A percentile compares a stretch with the other conserved stretches of the same genome.
Conservation (phyloP, 1,284 basidiomycete genomes). For the Ceratobasidium theobromae region DNA sequence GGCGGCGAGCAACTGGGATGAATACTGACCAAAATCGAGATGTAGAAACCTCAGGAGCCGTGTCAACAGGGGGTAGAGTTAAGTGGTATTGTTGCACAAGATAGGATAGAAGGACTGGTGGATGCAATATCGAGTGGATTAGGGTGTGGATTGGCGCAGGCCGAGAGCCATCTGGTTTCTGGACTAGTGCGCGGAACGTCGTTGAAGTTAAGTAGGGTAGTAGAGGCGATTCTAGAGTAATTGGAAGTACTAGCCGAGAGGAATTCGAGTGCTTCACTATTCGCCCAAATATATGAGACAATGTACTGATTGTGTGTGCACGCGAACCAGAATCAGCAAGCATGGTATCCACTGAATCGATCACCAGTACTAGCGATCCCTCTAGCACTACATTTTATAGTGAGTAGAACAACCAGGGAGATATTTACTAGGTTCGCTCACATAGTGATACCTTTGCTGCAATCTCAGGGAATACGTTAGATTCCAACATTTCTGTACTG, state of each 20-base stretch:
- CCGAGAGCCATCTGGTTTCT: neutral
- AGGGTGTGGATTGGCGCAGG: conserved; percentile 52
- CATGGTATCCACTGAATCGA: conserved; percentile 42
- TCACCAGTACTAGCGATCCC: neutral
- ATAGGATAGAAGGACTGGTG: conserved; percentile 61
- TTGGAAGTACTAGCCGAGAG: conserved; percentile 67
- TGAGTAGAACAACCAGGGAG: neutral
- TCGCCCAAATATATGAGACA: conserved; percentile 10
- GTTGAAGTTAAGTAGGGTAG: conserved; percentile 60
- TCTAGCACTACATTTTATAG: neutral
- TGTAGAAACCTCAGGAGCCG: conserved; percentile 45
- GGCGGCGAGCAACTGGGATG: conserved; percentile 62
- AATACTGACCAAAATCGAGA: conserved; percentile 74
- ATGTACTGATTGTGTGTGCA: conserved; percentile 51
- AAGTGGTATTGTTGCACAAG: conserved; percentile 63
- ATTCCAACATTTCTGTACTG: neutral
- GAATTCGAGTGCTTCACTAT: conserved; percentile 47
- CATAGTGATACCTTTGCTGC: neutral
- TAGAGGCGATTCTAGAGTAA: conserved; percentile 55
- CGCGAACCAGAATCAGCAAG: conserved; percentile 57
- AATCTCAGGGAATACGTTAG: neutral
- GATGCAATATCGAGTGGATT: conserved; percentile 64
- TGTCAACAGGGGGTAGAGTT: conserved; percentile 63
- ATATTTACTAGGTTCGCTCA: neutral
- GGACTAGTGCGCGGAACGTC: conserved; percentile 49